Percentiles rank a stretch among this genome's conserved stretches.
Conservation (phyloP, 2,329 filamentous ascomycete genomes). For the Waltergamsia citrina region DNA sequence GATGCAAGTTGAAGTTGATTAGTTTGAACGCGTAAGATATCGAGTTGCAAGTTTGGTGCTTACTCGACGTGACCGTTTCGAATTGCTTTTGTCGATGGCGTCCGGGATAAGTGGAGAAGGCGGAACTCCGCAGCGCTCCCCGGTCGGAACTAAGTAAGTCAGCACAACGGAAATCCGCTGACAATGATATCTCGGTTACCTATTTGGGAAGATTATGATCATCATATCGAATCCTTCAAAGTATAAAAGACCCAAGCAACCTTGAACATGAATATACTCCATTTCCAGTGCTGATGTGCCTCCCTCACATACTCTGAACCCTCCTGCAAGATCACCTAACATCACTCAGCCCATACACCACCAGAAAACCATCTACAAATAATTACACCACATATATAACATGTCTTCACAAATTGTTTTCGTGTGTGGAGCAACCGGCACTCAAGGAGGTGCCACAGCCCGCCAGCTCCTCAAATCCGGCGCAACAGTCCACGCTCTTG, state of each 20-base stretch:
- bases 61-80: too few species aligned
- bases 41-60: too few species aligned
- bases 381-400: slow-evolving; percentile 1
- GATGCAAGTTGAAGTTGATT: not conserved
- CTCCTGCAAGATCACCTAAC: not conserved
- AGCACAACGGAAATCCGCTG: too few species aligned
- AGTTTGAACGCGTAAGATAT: too few species aligned
- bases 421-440: slow-evolving; percentile 28
- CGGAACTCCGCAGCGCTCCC: slow-evolving; percentile 15
- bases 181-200: too few species aligned
- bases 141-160: not conserved
- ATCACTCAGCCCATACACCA: not conserved
- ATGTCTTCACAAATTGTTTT: slow-evolving; percentile 25
- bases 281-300: too few species aligned
- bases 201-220: too few species aligned
- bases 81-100: too few species aligned
- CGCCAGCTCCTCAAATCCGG: slow-evolving; percentile 19
- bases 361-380: not conserved
- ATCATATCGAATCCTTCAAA: too few species aligned
- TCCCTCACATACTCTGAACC: not conserved
- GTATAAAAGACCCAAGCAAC: too few species aligned
- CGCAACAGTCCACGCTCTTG: slow-evolving; percentile 21
- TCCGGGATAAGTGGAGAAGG: slow-evolving; percentile 11
- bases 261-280: too few species aligned
- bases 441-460: slow-evolving; percentile 25